phyloP scores from a whole-genome alignment of 305 asterid genomes.

The Fraxinus sp. region DNA sequence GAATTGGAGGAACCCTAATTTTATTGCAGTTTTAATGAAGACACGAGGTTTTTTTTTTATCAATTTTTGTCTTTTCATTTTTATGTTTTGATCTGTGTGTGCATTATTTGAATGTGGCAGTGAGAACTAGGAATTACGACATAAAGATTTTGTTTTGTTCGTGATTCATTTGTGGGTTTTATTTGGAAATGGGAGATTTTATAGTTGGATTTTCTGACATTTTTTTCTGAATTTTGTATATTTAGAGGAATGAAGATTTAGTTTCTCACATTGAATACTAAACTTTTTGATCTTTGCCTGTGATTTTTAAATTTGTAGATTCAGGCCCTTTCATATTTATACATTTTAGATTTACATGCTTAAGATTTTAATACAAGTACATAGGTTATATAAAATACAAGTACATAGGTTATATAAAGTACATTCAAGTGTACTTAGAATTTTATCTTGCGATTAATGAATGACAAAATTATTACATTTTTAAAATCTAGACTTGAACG shows the following conservation, averaged over 20 bases:
- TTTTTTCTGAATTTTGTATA: background rate
- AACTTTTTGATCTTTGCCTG: background rate
- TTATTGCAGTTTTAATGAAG: constrained; percentile 32
- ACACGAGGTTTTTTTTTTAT: constrained; percentile 35
- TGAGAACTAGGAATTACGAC: constrained; percentile 22
- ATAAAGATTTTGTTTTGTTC: background rate
- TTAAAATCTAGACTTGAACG: background rate
- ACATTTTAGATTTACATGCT: background rate
- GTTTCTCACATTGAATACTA: background rate
- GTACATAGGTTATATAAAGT: background rate
- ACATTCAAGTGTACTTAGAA: background rate
- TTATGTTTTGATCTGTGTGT: background rate
- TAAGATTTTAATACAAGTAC: background rate
- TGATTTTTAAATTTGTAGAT: background rate
- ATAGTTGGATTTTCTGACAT: constrained; percentile 28
- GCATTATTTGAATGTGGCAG: constrained; percentile 2
- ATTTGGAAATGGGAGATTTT: constrained; percentile 24
- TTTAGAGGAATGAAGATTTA: background rate
- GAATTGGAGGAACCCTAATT: constrained; percentile 47
- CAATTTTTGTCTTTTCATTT: background rate
- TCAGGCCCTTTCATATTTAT: background rate
- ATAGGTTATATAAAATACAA: background rate
- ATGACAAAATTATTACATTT: background rate
- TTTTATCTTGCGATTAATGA: background rate
- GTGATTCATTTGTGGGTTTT: constrained; percentile 6